Evolutionary conservation across 805 yeast genomes (phyloP), one percentile per base, ranked within the genome.

Genomic region (Priceomyces haplophilus): DNA sequence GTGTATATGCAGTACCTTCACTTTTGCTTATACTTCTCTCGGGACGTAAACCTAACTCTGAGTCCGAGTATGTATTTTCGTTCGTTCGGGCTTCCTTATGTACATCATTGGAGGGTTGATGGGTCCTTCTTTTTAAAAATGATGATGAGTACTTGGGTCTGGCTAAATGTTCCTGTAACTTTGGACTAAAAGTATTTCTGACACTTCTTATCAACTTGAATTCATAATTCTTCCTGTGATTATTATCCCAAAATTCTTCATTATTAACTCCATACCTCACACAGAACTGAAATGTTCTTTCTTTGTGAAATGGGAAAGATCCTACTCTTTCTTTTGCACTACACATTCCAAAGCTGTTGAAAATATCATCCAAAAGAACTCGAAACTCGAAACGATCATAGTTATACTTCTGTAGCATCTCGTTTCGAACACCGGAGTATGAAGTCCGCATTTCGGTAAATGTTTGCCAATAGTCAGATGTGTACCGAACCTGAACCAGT

Each of bases 391-490:
- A 88, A 37, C 95, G 67, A 60, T 88, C 96, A 59, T 80, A 83
- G 41, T 70, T 61, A 38, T 81, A 66, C 13, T 65, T 58, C 45
- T 70, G 71, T 48, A 82, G 62, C 5, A 73, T 59, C 31, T 72
- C 57, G 4, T 83, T 80, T 1, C 73, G 55, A 45, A 83, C 88
- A 3, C 77, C 73, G 2, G 75, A 70, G 63, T 78, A 88, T 3
- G 57, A 50, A 3, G 90, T 85, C 33, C 79, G 80, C 24, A 83
- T 76, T 56, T 85, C 91, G 33, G 80, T 72, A 17, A 82, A 78
- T 0, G 95, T 82, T 34, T 66, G 67, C 98, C 98, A 90, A 53
- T 73, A 65, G 59, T 91, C 88, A 49, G 81, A 69, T 0, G 96
- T 79, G 64, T 88, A 90, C 42, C 89, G 72, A 12, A 86, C 75